These are phyloP conservation scores for Aspergillus leporis DNA, from an alignment of 495 filamentous ascomycete species.

Conservation along the genomic window DNA sequence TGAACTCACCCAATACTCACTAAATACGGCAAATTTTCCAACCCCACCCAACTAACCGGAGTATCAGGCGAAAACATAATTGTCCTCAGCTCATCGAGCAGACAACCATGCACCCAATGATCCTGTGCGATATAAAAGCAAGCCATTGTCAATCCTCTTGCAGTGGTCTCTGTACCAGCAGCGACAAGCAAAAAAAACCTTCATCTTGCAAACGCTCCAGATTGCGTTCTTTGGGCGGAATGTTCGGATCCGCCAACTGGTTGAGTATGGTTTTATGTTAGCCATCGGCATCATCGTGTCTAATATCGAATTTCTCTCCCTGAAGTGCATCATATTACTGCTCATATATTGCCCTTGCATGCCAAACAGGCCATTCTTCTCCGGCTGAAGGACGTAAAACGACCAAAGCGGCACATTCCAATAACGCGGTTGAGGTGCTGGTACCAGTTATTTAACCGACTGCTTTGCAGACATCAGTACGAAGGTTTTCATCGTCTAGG, in stretches of 20 bases:
- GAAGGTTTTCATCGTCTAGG: conserved; percentile 23
- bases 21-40: conserved; percentile 55
- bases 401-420: conserved; percentile 17
- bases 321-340: not conserved
- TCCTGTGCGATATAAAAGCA: conserved; percentile 22
- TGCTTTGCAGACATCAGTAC: conserved; percentile 23
- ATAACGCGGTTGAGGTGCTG: conserved; percentile 29
- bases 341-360: conserved; percentile 12
- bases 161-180: conserved; percentile 48
- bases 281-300: not conserved
- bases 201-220: conserved; percentile 40
- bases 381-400: conserved; percentile 23
- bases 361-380: conserved; percentile 25
- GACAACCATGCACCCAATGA: conserved; percentile 5
- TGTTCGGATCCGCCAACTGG: conserved; percentile 19
- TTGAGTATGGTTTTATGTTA: conserved; percentile 21
- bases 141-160: conserved; percentile 20
- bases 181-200: conserved; percentile 33
- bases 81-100: conserved; percentile 32
- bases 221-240: conserved; percentile 25
- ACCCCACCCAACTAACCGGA: conserved; percentile 33
- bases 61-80: conserved; percentile 30
- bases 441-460: conserved; percentile 18
- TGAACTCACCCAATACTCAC: conserved; percentile 11
- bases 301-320: not conserved